Base-by-base conservation (phyloP, 169 alveolate species). In the Perkinsus chesapeaki region DNA sequence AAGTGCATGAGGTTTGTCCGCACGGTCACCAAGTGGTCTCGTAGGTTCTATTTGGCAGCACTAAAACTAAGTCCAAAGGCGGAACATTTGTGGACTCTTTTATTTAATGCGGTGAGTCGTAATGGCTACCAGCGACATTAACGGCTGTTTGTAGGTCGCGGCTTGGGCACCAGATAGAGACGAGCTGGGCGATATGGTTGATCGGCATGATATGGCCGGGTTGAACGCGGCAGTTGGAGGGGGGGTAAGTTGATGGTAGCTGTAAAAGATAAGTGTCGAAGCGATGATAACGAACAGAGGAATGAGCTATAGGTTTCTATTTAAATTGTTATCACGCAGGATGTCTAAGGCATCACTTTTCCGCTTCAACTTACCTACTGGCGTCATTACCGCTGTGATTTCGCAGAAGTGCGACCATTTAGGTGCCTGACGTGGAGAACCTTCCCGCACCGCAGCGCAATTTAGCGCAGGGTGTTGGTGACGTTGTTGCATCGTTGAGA, bases 1-100 rank as follows among this genome's bases (percentile, higher is more conserved):
- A 39, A 39, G 0, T 27, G 37, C 3, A 27, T 91, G 20, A 20
- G 1, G 0, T 27, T 0, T 20, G 12, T 48, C 23, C 12, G 37
- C 39, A 48, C 1, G 73, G 73, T 3, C n/a, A 38, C 20, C 60
- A 73, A 48, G 12, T 31, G 7, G 5, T 10, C 48, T 47, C 60
- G 92, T 91, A 37, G 96, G 73, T 96, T 94, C 48, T 97, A 97
- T 94, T 91, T 97, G 34, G 93, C 96, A 91, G 98, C 98, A 9
- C 92, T 97, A 48, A 91, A 94, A 16, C 94, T 97, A 3, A 97
- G 97, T 91, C 98, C 98, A 0, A 92, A 94, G 47, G 98, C 99
- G 0, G 91, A 93, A n/a, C 98, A 97, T 91, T 92, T 97, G 16
- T 97, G 99, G 98, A 92, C 95, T 38, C 97, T 97, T 92, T 48